Evolutionary conservation across 208 protist species (phyloP), one percentile per base, ranked within the genome.

Genomic region (Trypanosoma boissoni): DNA sequence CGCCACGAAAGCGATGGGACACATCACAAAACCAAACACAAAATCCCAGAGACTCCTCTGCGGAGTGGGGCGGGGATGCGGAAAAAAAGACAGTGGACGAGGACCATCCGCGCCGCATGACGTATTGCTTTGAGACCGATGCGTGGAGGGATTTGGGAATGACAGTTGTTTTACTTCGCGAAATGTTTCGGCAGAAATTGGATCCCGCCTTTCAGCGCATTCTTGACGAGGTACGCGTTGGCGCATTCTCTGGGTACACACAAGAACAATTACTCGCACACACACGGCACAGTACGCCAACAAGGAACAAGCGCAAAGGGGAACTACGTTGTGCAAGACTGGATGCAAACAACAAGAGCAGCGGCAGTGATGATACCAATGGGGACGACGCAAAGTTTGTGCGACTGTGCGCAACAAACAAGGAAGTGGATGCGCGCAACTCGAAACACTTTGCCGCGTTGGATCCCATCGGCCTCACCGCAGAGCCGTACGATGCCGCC

Each of bases 381-480:
- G 59, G 4, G 12, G 53, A 63, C 9, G 53, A 36, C 5, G 43
- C 49, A 18, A 8, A 24, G 9, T 70, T 65, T 39, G 71, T 92
- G 16, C 80, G 85, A 4, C 53, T 92, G 27, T 92, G 73, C 51
- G 85, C 63, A 18, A 87, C 80, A 6, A 92, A 92, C 69, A 68
- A 54, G 41, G 80, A 86, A 45, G 85, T 88, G 10, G 80, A 86
- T 43, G 48, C 59, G 10, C 78, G 78, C 39, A 92, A 88, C 49
- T 64, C 64, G 23, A 64, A 72, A 29, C 66, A 83, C 59, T 92
- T 88, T 52, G 56, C 74, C 3, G 60, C 57, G 26, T 66, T 92
- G 1, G 45, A 53, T 14, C 80, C 85, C 44, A 23, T 24, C 18
- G 65, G 29, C 6, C 2, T 51, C 49, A 5, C 36, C 5, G 8